These are phyloP conservation scores for Tylopilus intermedius DNA, from an alignment of 768 basidiomycete species.

Conservation along the genomic window DNA sequence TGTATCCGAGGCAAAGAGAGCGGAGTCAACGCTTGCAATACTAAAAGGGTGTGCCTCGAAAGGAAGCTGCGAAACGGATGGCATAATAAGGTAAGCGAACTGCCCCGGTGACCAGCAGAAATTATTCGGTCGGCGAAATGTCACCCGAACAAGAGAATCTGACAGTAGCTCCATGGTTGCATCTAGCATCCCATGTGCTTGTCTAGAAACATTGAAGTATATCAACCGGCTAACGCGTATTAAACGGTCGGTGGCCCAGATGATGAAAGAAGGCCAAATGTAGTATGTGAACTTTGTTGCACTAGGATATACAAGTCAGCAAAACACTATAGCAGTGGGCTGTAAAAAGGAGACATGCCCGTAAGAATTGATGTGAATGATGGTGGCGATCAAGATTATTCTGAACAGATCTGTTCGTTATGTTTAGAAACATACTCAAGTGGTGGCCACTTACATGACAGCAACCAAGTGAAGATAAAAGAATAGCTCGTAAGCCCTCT, in stretches of 20 bases:
- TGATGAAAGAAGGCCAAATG: slow-evolving; percentile 46
- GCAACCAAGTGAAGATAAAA: slow-evolving; percentile 41
- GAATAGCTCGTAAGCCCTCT: slow-evolving; percentile 48
- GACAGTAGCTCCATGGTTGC: slow-evolving; percentile 40
- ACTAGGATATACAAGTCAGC: slow-evolving; percentile 14
- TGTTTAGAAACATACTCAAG: not conserved
- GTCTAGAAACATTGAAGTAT: slow-evolving; percentile 34
- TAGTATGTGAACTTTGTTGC: slow-evolving; percentile 21
- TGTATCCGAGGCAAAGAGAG: slow-evolving; percentile 8
- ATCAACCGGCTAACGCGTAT: slow-evolving; percentile 42
- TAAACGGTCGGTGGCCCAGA: slow-evolving; percentile 52
- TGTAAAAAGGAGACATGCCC: slow-evolving; percentile 15
- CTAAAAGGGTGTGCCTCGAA: slow-evolving; percentile 58
- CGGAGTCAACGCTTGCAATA: slow-evolving; percentile 38
- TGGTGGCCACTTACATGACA: slow-evolving; percentile 30
- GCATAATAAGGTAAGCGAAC: slow-evolving; percentile 46
- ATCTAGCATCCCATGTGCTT: slow-evolving; percentile 22
- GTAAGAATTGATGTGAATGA: slow-evolving; percentile 36
- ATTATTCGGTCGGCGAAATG: slow-evolving; percentile 37
- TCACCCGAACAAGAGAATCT: slow-evolving; percentile 41
- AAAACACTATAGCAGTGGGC: slow-evolving; percentile 7
- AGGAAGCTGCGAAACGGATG: slow-evolving; percentile 37
- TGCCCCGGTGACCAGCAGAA: slow-evolving; percentile 53
- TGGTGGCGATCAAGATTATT: slow-evolving; percentile 32
- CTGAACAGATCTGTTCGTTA: slow-evolving; percentile 35